A percentile compares a stretch with the other conserved stretches of the same genome.
Conservation (phyloP, 164 flowering plant genomes). For the Magnolia kwangsiensis region DNA sequence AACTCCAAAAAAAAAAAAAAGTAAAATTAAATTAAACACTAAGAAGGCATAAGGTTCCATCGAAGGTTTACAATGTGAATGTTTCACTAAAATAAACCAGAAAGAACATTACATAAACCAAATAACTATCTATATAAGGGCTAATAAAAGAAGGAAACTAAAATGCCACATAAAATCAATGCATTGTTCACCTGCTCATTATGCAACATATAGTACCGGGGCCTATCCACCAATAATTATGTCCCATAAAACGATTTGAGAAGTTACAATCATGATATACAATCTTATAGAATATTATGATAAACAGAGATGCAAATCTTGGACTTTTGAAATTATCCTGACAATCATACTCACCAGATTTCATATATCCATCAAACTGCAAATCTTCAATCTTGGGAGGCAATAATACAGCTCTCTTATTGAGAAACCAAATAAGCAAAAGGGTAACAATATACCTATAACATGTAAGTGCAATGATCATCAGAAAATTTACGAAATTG, state of each 20-base stretch:
- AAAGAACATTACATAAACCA: background rate
- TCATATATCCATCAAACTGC: conserved; percentile 74
- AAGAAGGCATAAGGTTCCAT: background rate
- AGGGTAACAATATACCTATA: conserved; percentile 67
- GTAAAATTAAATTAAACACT: too few relatives aligned
- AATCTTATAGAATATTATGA: background rate
- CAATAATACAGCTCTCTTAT: conserved; percentile 58
- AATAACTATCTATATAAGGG: background rate
- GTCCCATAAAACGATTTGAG: background rate
- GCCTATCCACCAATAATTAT: too few relatives aligned
- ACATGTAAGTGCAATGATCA: conserved; percentile 6
- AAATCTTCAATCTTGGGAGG: conserved; percentile 76
- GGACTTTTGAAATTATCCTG: background rate
- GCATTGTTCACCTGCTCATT: background rate
- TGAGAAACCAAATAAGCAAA: conserved; percentile 70
- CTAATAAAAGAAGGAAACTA: background rate
- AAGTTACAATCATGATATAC: background rate
- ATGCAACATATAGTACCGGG: background rate
- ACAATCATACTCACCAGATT: conserved; percentile 64
- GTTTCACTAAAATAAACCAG: too few relatives aligned
- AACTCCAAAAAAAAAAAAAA: too few relatives aligned
- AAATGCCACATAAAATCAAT: background rate
- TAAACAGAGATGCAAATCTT: background rate
- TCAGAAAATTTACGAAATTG: background rate
- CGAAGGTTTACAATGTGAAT: too few relatives aligned